Evolutionary conservation across 768 basidiomycete species (phyloP).

Genomic region (Lentinula edodes): DNA sequence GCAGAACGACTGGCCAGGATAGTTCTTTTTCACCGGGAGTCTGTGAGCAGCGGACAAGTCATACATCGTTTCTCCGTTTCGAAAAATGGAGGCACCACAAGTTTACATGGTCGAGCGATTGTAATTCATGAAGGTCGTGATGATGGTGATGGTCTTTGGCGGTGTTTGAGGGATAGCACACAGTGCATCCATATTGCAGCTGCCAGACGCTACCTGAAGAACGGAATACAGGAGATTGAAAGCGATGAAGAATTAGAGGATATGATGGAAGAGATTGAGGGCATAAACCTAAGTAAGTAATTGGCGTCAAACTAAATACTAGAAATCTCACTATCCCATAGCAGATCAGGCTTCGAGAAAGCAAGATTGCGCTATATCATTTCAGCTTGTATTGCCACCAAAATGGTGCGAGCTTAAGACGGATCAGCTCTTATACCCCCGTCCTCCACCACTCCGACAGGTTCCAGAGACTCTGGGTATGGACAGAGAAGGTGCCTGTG

Average conservation of each 20-base stretch:
- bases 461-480: too few relatives aligned
- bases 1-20: too few relatives aligned
- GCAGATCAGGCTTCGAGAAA: background rate
- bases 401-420: background rate
- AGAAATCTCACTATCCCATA: background rate
- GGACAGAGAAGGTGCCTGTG: too few relatives aligned
- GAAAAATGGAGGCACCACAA: background rate
- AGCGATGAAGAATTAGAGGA: background rate
- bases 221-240: background rate
- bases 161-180: background rate
- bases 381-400: background rate
- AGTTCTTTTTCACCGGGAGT: background rate
- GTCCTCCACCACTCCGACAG: background rate
- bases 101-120: background rate
- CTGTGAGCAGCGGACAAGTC: background rate
- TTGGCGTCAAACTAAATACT: too few relatives aligned
- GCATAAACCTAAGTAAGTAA: background rate
- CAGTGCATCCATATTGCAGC: background rate
- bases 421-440: background rate
- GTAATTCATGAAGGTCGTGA: background rate
- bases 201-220: background rate
- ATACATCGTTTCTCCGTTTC: background rate
- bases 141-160: background rate
- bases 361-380: background rate
- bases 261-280: background rate